A percentile compares a stretch with the other conserved stretches of the same genome.
Conservation (phyloP, 257 asterid species). For the Penstemon newberryi region DNA sequence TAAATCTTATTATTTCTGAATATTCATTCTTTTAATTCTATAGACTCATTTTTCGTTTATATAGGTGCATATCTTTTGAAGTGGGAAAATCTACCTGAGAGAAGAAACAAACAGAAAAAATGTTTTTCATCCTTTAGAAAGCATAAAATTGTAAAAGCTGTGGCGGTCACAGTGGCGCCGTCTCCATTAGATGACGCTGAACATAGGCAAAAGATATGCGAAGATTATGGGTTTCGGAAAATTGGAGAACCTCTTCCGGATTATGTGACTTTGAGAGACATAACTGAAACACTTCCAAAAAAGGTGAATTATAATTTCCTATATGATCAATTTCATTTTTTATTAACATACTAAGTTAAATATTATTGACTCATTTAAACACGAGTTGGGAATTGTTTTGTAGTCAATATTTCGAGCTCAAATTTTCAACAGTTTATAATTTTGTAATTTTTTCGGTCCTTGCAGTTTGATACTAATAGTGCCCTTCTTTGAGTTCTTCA, state of each 20-base stretch:
- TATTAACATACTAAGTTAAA: not conserved
- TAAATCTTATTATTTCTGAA: not conserved
- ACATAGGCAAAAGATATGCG: slow-evolving; percentile 50
- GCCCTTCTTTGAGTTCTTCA: too few relatives aligned
- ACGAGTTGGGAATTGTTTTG: too few relatives aligned
- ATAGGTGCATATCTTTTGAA: slow-evolving; percentile 57
- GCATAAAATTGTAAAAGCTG: slow-evolving; percentile 53
- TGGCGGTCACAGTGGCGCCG: slow-evolving; percentile 68
- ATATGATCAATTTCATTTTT: not conserved
- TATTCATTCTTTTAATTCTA: not conserved
- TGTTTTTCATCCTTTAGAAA: slow-evolving; percentile 46
- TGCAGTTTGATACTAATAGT: too few relatives aligned
- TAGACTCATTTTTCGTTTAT: not conserved
- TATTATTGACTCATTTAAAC: too few relatives aligned
- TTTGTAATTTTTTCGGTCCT: too few relatives aligned
- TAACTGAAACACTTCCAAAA: slow-evolving; percentile 73
- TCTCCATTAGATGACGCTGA: slow-evolving; percentile 56
- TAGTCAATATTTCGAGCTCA: too few relatives aligned
- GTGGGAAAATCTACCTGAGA: slow-evolving; percentile 52
- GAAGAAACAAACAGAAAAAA: slow-evolving; percentile 40
- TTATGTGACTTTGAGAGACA: slow-evolving; percentile 67
- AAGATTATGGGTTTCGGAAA: slow-evolving; percentile 79
- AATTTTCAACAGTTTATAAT: too few relatives aligned
- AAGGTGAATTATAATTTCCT: slow-evolving; percentile 47
- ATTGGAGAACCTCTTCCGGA: slow-evolving; percentile 95